Base-by-base conservation (phyloP, 768 basidiomycete genomes). In the Termitomyces sp. region DNA sequence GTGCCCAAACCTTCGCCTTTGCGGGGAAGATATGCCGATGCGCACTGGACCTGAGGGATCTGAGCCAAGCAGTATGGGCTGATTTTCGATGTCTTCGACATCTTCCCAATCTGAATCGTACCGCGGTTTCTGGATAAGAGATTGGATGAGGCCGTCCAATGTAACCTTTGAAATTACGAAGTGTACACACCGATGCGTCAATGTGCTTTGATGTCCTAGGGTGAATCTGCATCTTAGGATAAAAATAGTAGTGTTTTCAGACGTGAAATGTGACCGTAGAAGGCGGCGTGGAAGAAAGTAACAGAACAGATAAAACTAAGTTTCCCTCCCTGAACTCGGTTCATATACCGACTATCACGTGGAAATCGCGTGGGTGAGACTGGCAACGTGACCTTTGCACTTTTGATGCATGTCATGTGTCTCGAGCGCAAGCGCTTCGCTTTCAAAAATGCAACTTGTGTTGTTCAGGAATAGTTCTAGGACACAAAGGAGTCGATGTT, bases 41-140 rank as follows among this genome's bases (percentile, higher is more conserved):
- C 60, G 62, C 28, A 63, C 46, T 26, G 64, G 63, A 12, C 40
- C 44, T 37, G 59, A 47, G 10, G 61, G 46, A 19, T 55, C 53
- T 23, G 53, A 50, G 11, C 53, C 66, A 1, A 54, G 41, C 11
- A 57, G 50, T 30, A 52, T 50, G n/a, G 53, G 53, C 28, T 54
- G 59, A 35, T 59, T 50, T 21, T 62, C 61, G 0, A 58, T 53
- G 31, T 61, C 61, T 54, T 68, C 66, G 7, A 68, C 23, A 35
- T 78, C 74, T 58, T 73, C 71, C 77, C 74, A 78, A 6, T 63
- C 60, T 23, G 54, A 58, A 23, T 47, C 26, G 26, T 40, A 55
- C 31, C 46, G 50, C 23, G 55, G 52, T 48, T 26, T 59, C 60
- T 64, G 35, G 9, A 37, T 3, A 37, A 30, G 50, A 52, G 14